These are phyloP conservation scores for Trypethelium eluteriae DNA, from an alignment of 495 filamentous ascomycete species.

Conservation along the genomic window DNA sequence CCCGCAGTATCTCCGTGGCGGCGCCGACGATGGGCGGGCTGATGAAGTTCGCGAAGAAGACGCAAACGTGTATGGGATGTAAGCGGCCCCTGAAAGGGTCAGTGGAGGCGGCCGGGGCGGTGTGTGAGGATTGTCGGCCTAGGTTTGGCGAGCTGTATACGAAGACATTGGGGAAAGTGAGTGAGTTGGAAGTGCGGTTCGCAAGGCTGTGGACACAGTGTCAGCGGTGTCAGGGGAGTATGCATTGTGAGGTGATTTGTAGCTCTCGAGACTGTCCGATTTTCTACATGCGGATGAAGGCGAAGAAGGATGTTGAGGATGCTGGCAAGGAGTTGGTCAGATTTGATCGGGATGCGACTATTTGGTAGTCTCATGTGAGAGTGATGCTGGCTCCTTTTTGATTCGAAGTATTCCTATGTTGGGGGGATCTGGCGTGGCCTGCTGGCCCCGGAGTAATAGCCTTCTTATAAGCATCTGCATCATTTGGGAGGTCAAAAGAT, in stretches of 20 bases:
- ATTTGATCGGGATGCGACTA: conserved; percentile 74
- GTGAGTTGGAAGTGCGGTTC: conserved; percentile 87
- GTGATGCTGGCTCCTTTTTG: not conserved
- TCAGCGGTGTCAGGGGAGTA: conserved; percentile 92
- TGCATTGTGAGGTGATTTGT: conserved; percentile 98
- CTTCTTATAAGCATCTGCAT: no score
- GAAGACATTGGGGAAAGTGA: conserved; percentile 76
- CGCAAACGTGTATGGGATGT: conserved; percentile 96
- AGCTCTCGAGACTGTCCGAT: conserved; percentile 94
- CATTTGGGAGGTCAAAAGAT: not conserved
- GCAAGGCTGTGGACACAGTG: conserved; percentile 96
- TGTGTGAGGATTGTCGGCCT: conserved; percentile 76
- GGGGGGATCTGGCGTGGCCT: not conserved
- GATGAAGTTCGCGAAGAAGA: conserved; percentile 98
- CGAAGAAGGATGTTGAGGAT: conserved; percentile 97
- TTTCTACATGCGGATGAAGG: conserved; percentile 99
- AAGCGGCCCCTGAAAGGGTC: conserved; percentile 84
- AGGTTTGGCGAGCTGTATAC: conserved; percentile 89
- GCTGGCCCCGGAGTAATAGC: not conserved
- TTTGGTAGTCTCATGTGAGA: conserved; percentile 40
- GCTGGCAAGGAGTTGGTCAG: conserved; percentile 79
- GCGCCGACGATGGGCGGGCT: conserved; percentile 83
- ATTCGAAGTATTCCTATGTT: not conserved
- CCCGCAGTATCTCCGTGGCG: conserved; percentile 80
- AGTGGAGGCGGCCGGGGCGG: conserved; percentile 73